These are phyloP conservation scores for Cryphonectria nitschkei DNA, from an alignment of 2,329 filamentous ascomycete species.

Conservation along the genomic window DNA sequence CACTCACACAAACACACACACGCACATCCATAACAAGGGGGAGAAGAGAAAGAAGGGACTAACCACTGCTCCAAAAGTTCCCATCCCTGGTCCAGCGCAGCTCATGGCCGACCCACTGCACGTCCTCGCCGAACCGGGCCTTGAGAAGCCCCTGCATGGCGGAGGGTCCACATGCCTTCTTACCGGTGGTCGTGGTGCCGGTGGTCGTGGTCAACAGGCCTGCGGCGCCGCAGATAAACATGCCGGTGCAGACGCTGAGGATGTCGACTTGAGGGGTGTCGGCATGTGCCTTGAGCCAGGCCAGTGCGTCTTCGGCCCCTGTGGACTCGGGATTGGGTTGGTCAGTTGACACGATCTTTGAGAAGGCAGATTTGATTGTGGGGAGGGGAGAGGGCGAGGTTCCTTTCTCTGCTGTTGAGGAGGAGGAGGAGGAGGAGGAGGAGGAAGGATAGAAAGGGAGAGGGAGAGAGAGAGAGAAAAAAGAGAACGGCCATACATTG, in stretches of 20 bases:
- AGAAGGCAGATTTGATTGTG: not conserved
- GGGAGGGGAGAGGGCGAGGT: not conserved
- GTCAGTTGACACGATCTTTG: not conserved
- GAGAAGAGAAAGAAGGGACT: constrained; percentile 31
- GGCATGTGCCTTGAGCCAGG: constrained; percentile 49
- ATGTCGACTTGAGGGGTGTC: constrained; percentile 48
- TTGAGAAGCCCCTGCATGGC: constrained; percentile 46
- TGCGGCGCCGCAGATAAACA: constrained; percentile 51
- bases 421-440: not conserved
- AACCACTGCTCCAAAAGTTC: constrained; percentile 59
- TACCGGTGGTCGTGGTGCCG: constrained; percentile 38
- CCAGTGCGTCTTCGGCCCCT: constrained; percentile 38
- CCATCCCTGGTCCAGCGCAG: constrained; percentile 56
- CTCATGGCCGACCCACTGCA: constrained; percentile 49
- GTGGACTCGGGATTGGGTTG: not conserved
- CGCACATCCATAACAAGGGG: not conserved
- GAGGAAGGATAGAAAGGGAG: not conserved
- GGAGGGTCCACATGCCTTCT: constrained; percentile 51
- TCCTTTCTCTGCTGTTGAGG: not conserved
- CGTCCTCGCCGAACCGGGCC: constrained; percentile 41
- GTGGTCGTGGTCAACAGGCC: constrained; percentile 44
- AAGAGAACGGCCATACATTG: constrained; percentile 29
- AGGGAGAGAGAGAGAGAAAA: not conserved
- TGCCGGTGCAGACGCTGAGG: constrained; percentile 56
- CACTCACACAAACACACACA: too few species aligned